Conservation (phyloP, 441 rosid species). For the Adansonia grandidieri region DNA sequence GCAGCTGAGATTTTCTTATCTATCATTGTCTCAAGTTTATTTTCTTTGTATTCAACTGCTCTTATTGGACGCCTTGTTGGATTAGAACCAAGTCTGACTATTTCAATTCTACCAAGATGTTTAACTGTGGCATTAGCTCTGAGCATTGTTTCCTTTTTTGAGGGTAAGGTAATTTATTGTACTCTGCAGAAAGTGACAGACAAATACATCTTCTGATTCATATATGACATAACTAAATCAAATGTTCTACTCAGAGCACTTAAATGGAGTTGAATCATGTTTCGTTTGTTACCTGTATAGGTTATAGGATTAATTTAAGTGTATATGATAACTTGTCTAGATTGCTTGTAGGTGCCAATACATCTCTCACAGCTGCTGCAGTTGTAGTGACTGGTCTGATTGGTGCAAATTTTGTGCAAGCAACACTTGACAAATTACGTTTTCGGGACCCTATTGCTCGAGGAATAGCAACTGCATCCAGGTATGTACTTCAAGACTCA, state of each 20-base stretch:
- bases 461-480: constrained; percentile 95
- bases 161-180: constrained; percentile 49
- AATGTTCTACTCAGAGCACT: background rate
- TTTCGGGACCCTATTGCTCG: constrained; percentile 88
- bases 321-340: background rate
- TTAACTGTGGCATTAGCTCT: constrained; percentile 95
- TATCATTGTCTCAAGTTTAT: constrained; percentile 71
- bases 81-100: constrained; percentile 72
- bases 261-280: constrained; percentile 19
- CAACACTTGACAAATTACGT: constrained; percentile 64
- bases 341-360: constrained; percentile 66
- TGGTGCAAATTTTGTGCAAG: constrained; percentile 92
- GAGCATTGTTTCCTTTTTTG: constrained; percentile 89
- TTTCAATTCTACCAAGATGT: constrained; percentile 90
- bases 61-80: constrained; percentile 77
- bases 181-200: background rate
- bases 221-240: background rate
- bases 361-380: constrained; percentile 91
- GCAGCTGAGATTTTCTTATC: constrained; percentile 96
- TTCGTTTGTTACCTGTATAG: background rate
- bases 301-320: background rate
- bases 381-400: constrained; percentile 84
- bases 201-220: constrained; percentile 2
- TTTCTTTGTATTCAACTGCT: constrained; percentile 97
- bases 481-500: constrained; percentile 43